These are phyloP conservation scores for Pyricularia grisea DNA, from an alignment of 2,329 filamentous ascomycete genomes.

Conservation along the genomic window DNA sequence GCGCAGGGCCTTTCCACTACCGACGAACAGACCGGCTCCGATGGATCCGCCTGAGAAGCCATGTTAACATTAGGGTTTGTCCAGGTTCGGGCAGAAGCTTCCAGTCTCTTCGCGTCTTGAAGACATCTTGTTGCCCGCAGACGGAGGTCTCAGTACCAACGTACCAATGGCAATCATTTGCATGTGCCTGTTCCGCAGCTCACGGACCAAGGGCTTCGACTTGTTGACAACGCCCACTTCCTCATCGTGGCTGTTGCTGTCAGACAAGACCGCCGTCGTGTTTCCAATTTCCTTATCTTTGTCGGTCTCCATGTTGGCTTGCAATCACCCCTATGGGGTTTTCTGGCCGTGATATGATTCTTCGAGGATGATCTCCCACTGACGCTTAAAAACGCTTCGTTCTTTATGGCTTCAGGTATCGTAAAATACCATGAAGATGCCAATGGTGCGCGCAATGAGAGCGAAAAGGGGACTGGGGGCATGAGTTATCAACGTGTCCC, in stretches of 20 bases:
- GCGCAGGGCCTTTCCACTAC: slow-evolving; percentile 50
- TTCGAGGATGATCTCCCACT: not conserved
- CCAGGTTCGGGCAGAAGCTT: not conserved
- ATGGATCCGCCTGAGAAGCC: slow-evolving; percentile 27
- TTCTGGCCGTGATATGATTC: not conserved
- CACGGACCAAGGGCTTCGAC: slow-evolving; percentile 21
- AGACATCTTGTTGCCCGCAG: not conserved
- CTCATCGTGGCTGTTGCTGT: slow-evolving; percentile 16
- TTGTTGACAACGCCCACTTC: slow-evolving; percentile 25
- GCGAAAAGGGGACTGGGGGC: not conserved
- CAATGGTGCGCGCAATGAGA: not conserved
- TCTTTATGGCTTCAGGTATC: not conserved
- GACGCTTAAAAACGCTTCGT: not conserved
- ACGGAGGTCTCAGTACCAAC: slow-evolving; percentile 4
- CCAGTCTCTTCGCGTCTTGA: not conserved
- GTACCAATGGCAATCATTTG: slow-evolving; percentile 37
- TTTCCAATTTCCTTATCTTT: not conserved
- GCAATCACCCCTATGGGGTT: not conserved
- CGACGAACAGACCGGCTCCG: slow-evolving; percentile 58
- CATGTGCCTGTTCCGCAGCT: slow-evolving; percentile 29
- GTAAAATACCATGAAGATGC: not conserved
- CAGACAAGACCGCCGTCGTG: not conserved
- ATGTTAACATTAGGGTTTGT: not conserved
- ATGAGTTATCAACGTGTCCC: not conserved
- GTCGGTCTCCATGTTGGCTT: not conserved